phyloP scores from a whole-genome alignment of 805 yeast species.

The Barnettozyma pratensis region DNA sequence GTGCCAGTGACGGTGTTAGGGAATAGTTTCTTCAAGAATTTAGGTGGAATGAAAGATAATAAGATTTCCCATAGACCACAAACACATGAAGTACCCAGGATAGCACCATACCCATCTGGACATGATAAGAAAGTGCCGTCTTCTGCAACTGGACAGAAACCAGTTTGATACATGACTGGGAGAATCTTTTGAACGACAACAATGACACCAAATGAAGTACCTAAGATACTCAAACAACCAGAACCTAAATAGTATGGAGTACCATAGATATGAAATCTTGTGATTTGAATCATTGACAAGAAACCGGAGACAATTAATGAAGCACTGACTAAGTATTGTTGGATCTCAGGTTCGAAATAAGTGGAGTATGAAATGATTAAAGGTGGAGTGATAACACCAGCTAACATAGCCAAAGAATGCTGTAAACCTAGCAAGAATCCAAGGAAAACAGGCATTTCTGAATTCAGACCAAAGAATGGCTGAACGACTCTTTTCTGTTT shows the following conservation, averaged over 20 bases:
- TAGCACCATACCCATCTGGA: constrained; percentile 85
- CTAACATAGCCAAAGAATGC: constrained; percentile 86
- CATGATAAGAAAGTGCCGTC: constrained; percentile 73
- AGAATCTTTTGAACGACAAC: constrained; percentile 72
- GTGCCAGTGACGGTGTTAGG: constrained; percentile 93
- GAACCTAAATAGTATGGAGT: constrained; percentile 86
- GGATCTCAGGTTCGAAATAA: constrained; percentile 43
- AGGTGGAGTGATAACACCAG: constrained; percentile 86
- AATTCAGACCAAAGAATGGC: constrained; percentile 79
- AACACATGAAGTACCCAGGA: constrained; percentile 70
- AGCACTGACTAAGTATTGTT: constrained; percentile 68
- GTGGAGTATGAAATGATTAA: constrained; percentile 63
- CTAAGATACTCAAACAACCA: constrained; percentile 83
- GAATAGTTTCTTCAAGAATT: constrained; percentile 62
- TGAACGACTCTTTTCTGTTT: constrained; percentile 42
- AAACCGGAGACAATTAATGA: constrained; percentile 68
- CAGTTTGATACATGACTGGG: constrained; percentile 73
- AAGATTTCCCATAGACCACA: constrained; percentile 71
- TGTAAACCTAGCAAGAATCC: constrained; percentile 80
- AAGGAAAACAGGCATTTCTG: constrained; percentile 72
- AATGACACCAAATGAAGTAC: constrained; percentile 86
- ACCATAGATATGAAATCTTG: constrained; percentile 69
- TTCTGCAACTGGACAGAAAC: constrained; percentile 56
- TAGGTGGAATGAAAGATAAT: constrained; percentile 75
- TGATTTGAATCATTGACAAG: constrained; percentile 69